A percentile compares a stretch with the other conserved stretches of the same genome.
These are phyloP conservation scores for Thalassia testudinum DNA, from an alignment of 116 monocot genomes.

Conservation along the genomic window DNA sequence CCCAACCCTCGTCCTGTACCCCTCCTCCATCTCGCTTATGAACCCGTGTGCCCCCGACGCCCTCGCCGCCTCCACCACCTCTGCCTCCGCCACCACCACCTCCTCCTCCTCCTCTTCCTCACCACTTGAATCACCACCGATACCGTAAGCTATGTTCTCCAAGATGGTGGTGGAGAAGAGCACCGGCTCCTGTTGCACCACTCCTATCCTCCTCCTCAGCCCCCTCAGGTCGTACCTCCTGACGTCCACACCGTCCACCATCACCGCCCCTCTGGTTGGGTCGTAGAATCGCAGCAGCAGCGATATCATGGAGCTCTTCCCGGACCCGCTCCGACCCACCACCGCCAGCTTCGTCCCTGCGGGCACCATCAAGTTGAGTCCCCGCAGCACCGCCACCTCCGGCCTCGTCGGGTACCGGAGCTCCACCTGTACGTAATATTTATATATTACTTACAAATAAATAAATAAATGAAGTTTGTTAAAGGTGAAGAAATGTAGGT, in stretches of 20 bases:
- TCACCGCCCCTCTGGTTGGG: conserved; percentile 19
- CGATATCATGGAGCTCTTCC: conserved; percentile 11
- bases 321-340: conserved; percentile 12
- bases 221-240: conserved; percentile 63
- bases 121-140: conserved; percentile 10
- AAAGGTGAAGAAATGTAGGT: too few relatives aligned
- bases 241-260: conserved; percentile 85
- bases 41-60: conserved; percentile 65
- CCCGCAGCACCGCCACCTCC: conserved; percentile 68
- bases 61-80: conserved; percentile 59
- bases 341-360: conserved; percentile 18
- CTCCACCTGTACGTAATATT: too few relatives aligned
- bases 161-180: conserved; percentile 79
- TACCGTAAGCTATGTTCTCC: conserved; percentile 82
- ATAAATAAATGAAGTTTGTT: too few relatives aligned
- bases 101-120: conserved; percentile 7
- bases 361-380: conserved; percentile 41
- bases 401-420: conserved; percentile 82
- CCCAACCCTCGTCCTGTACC: conserved; percentile 68
- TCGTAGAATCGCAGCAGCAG: conserved; percentile 13
- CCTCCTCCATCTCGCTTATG: conserved; percentile 47
- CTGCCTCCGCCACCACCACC: conserved; percentile 48
- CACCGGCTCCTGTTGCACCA: conserved; percentile 84
- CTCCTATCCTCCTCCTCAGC: conserved; percentile 53
- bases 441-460: too few relatives aligned